These are phyloP conservation scores for Viola odorata DNA, from an alignment of 345 rosid species.

Conservation along the genomic window DNA sequence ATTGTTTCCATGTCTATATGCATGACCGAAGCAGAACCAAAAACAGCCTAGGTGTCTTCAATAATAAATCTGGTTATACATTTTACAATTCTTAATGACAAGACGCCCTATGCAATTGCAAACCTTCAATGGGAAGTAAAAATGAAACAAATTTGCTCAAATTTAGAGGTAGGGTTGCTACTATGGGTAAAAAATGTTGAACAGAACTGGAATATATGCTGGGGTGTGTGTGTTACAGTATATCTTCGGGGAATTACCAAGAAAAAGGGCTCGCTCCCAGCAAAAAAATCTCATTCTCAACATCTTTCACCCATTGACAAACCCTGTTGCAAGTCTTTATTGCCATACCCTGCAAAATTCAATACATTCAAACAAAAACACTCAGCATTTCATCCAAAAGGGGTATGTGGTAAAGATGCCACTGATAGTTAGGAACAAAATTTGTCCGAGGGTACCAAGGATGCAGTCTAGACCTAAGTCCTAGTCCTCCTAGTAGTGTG, in stretches of 20 bases:
- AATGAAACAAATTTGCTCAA: neutral
- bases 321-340: conserved; percentile 88
- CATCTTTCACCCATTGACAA: conserved; percentile 91
- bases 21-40: neutral
- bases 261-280: conserved; percentile 98
- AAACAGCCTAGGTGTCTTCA: too few relatives aligned
- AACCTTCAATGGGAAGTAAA: neutral
- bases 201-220: conserved; percentile 29
- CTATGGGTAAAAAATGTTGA: neutral
- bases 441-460: too few relatives aligned
- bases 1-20: conserved; percentile 3
- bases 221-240: conserved; percentile 21
- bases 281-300: conserved; percentile 89
- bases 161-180: too few relatives aligned
- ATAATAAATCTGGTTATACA: too few relatives aligned
- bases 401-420: neutral
- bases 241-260: conserved; percentile 49
- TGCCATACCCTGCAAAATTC: conserved; percentile 60
- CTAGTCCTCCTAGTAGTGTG: too few relatives aligned
- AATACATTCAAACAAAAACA: neutral
- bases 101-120: too few relatives aligned
- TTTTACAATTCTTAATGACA: too few relatives aligned
- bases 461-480: neutral
- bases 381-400: neutral
- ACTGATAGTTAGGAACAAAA: too few relatives aligned